Conservation (phyloP, 805 yeast genomes). For the Teunomyces kruisii region DNA sequence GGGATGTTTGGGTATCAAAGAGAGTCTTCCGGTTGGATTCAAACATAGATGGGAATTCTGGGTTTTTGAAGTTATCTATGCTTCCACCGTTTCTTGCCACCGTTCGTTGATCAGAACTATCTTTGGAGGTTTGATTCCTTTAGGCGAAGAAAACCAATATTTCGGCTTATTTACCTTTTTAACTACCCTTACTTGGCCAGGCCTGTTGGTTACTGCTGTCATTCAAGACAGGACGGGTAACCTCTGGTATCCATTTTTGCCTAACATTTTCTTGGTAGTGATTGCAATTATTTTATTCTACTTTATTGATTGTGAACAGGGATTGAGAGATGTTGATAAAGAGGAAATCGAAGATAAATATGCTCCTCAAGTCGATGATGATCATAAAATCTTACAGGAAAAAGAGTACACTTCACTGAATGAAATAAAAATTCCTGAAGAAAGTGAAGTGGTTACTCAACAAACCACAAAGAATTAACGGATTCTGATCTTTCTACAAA, state of each 20-base stretch:
- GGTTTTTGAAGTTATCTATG: constrained; percentile 36
- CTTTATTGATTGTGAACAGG: constrained; percentile 28
- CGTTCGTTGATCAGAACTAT: constrained; percentile 36
- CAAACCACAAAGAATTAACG: too few species aligned
- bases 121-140: constrained; percentile 38
- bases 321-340: too few species aligned
- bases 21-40: constrained; percentile 30
- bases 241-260: constrained; percentile 36
- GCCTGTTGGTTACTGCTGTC: constrained; percentile 35
- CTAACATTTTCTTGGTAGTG: constrained; percentile 30
- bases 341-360: too few species aligned
- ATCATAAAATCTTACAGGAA: too few species aligned
- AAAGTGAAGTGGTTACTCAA: too few species aligned
- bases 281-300: constrained; percentile 24
- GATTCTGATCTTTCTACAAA: too few species aligned
- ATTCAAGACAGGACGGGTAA: constrained; percentile 41
- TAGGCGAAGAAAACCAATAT: constrained; percentile 42
- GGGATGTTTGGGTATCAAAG: constrained; percentile 37
- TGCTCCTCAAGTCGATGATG: too few species aligned
- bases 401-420: too few species aligned
- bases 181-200: constrained; percentile 43
- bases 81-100: constrained; percentile 32
- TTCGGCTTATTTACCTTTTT: constrained; percentile 43
- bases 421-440: too few species aligned
- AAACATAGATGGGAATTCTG: constrained; percentile 45